A percentile compares a stretch with the other conserved stretches of the same genome.
Conservation (phyloP, 2,329 filamentous ascomycete genomes). For the Aspergillus sp. region DNA sequence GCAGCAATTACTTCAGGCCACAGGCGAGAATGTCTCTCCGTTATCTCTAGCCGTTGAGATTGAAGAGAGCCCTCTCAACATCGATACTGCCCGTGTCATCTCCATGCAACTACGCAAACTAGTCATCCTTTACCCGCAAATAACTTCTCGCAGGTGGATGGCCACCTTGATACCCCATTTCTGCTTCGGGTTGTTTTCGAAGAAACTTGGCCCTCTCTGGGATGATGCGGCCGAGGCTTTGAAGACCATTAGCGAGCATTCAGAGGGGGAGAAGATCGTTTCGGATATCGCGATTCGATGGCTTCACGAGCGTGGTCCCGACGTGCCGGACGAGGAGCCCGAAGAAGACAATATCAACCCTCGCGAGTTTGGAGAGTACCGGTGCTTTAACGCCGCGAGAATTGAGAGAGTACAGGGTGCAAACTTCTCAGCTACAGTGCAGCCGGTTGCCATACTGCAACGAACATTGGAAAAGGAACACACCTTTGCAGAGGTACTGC, state of each 20-base stretch:
- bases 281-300: conserved; percentile 69
- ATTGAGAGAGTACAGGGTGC: conserved; percentile 49
- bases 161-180: conserved; percentile 69
- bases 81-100: conserved; percentile 69
- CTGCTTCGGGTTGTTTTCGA: conserved; percentile 81
- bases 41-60: conserved; percentile 63
- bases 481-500: conserved; percentile 20
- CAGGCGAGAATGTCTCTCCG: conserved; percentile 40
- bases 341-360: conserved; percentile 14
- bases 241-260: conserved; percentile 64
- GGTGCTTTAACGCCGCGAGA: conserved; percentile 68
- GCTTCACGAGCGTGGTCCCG: conserved; percentile 47
- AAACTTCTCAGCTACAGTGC: conserved; percentile 48
- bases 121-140: conserved; percentile 54
- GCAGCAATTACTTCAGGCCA: conserved; percentile 45
- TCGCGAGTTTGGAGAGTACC: conserved; percentile 53
- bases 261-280: conserved; percentile 65
- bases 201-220: conserved; percentile 79
- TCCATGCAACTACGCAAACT: conserved; percentile 82
- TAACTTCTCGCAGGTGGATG: conserved; percentile 58
- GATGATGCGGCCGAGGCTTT: conserved; percentile 72
- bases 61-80: conserved; percentile 69
- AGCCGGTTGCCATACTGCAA: conserved; percentile 54
- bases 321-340: conserved; percentile 14
- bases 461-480: conserved; percentile 61